Evolutionary conservation across 2,329 filamentous ascomycete genomes (phyloP).

Genomic region (Stagonosporopsis rhizophila): DNA sequence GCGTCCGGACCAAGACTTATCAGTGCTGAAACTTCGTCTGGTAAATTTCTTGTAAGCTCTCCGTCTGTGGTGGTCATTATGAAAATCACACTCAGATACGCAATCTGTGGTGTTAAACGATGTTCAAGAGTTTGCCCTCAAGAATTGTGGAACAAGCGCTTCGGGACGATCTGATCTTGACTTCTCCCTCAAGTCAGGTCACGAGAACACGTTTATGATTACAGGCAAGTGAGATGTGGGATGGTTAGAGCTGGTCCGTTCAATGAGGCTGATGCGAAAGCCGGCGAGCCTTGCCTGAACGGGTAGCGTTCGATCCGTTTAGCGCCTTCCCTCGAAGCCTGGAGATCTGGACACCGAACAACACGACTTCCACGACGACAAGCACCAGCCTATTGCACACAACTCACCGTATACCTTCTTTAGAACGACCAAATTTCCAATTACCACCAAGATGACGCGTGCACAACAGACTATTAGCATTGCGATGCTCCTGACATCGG

Average conservation of each 20-base stretch:
- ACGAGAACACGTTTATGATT: slow-evolving; percentile 11
- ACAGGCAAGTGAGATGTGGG: background rate
- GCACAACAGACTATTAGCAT: slow-evolving; percentile 92
- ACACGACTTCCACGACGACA: slow-evolving; percentile 26
- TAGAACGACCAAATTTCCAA: slow-evolving; percentile 9
- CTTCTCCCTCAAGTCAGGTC: slow-evolving; percentile 1
- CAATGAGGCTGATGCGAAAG: slow-evolving; percentile 18
- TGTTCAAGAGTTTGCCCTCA: background rate
- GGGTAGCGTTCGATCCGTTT: slow-evolving; percentile 34
- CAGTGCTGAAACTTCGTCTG: slow-evolving; percentile 7
- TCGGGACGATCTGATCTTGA: no score
- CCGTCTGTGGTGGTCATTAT: slow-evolving; percentile 4
- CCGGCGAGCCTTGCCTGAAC: slow-evolving; percentile 27
- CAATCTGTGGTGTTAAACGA: background rate
- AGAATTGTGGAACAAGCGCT: background rate
- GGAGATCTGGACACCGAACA: slow-evolving; percentile 37
- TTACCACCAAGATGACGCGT: slow-evolving; percentile 76
- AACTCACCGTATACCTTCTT: slow-evolving; percentile 34
- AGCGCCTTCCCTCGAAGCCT: slow-evolving; percentile 27
- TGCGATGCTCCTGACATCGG: slow-evolving; percentile 84
- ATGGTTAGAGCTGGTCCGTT: slow-evolving; percentile 1
- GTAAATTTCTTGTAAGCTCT: background rate
- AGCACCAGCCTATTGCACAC: slow-evolving; percentile 14
- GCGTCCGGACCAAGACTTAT: background rate
- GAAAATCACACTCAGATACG: background rate